phyloP scores from a whole-genome alignment of 305 asterid genomes.

The Rubia tinctorum region DNA sequence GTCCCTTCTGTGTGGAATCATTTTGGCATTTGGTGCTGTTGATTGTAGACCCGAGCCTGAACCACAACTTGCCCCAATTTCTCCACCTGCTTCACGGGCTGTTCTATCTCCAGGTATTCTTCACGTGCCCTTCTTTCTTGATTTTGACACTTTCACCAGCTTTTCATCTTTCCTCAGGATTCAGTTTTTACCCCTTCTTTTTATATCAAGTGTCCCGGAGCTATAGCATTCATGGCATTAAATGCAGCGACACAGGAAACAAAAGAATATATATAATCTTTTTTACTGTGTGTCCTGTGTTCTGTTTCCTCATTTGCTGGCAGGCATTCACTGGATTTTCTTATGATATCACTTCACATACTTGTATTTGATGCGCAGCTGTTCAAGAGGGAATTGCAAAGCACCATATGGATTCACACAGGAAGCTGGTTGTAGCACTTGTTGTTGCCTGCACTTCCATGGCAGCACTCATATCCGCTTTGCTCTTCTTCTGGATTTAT shows the following conservation, averaged over 20 bases:
- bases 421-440: constrained; percentile 38
- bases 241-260: constrained; percentile 9
- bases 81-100: constrained; percentile 15
- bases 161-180: background rate
- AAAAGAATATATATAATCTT: background rate
- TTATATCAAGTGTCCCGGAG: constrained; percentile 6
- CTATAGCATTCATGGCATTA: constrained; percentile 21
- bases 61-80: constrained; percentile 17
- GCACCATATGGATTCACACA: constrained; percentile 28
- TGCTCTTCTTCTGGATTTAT: constrained; percentile 36
- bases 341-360: background rate
- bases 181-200: constrained; percentile 20
- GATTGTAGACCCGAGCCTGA: constrained; percentile 26
- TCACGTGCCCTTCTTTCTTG: background rate
- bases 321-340: constrained; percentile 14
- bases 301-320: constrained; percentile 8
- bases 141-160: constrained; percentile 3
- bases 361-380: constrained; percentile 21
- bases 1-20: constrained; percentile 19
- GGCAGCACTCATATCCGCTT: constrained; percentile 30
- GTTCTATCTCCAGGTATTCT: constrained; percentile 38
- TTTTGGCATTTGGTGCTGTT: constrained; percentile 13
- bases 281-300: background rate
- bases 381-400: constrained; percentile 24
- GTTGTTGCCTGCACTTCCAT: constrained; percentile 39